Evolutionary conservation across 2,329 filamentous ascomycete genomes (phyloP).

Genomic region (Basipetospora chlamydospora): DNA sequence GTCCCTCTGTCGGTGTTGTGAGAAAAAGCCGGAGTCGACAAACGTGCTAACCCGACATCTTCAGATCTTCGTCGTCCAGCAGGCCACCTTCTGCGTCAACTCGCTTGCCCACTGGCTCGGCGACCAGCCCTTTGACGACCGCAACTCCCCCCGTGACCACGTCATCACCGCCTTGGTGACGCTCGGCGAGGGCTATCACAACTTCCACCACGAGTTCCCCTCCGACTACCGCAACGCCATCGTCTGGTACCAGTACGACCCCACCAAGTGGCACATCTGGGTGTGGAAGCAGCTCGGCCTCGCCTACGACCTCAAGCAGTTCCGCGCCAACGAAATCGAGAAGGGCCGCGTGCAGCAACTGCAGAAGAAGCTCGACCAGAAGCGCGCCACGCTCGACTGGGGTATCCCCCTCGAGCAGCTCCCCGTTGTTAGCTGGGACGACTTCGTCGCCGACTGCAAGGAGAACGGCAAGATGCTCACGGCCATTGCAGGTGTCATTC

Average conservation of each 20-base stretch:
- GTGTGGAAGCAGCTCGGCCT: conserved; percentile 71
- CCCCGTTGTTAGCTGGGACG: conserved; percentile 75
- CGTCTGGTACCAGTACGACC: conserved; percentile 82
- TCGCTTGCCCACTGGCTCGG: conserved; percentile 82
- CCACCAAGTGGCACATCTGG: conserved; percentile 84
- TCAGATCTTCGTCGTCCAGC: conserved; percentile 70
- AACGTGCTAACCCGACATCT: background rate
- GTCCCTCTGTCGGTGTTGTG: background rate
- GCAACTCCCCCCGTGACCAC: conserved; percentile 80
- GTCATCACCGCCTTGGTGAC: conserved; percentile 75
- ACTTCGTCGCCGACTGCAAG: conserved; percentile 66
- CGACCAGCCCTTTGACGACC: conserved; percentile 84
- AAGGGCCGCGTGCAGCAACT: conserved; percentile 79
- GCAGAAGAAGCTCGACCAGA: conserved; percentile 87
- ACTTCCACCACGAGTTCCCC: conserved; percentile 92
- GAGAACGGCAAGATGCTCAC: conserved; percentile 57
- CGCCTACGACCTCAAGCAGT: conserved; percentile 78
- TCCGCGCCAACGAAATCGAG: conserved; percentile 83
- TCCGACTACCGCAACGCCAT: conserved; percentile 89
- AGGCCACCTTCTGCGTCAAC: conserved; percentile 89
- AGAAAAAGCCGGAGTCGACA: background rate
- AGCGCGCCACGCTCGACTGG: conserved; percentile 72
- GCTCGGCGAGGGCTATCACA: conserved; percentile 82
- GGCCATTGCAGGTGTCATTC: conserved; percentile 70
- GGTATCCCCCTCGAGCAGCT: conserved; percentile 73